These are phyloP conservation scores for Boletus pseudopeckii DNA, from an alignment of 768 basidiomycete species.

Conservation along the genomic window DNA sequence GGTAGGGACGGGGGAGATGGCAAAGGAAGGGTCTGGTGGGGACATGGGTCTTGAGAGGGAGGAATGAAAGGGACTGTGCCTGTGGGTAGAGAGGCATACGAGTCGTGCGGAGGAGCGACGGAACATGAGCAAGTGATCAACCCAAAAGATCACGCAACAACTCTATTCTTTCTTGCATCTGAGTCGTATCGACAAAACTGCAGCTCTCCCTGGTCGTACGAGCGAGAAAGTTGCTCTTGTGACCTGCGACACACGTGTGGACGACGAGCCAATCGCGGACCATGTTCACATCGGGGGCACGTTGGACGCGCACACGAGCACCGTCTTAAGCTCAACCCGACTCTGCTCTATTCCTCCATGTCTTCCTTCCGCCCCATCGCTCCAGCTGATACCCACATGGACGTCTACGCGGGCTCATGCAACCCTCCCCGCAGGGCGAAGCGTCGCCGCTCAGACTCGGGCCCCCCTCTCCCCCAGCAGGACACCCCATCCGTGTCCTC, in stretches of 20 bases:
- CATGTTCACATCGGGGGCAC: slow-evolving; percentile 4
- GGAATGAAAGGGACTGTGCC: not conserved
- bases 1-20: not conserved
- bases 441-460: slow-evolving; percentile 32
- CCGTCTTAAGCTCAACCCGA: not conserved
- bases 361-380: slow-evolving; percentile 26
- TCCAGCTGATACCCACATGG: slow-evolving; percentile 18
- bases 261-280: slow-evolving; percentile 14
- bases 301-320: slow-evolving; percentile 26
- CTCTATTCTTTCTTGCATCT: too few species aligned
- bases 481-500: not conserved
- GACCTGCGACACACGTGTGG: slow-evolving; percentile 21
- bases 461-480: not conserved
- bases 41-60: not conserved
- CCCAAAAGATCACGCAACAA: too few species aligned
- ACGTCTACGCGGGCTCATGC: slow-evolving; percentile 35
- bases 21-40: too few species aligned
- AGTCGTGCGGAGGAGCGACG: slow-evolving; percentile 10
- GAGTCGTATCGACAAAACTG: too few species aligned
- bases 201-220: not conserved
- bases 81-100: not conserved
- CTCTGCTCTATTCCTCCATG: slow-evolving; percentile 10
- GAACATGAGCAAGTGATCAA: slow-evolving; percentile 3
- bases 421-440: slow-evolving; percentile 49
- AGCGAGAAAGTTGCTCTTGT: not conserved